phyloP scores from a whole-genome alignment of 129 eudicot genomes.

The Tagetes patula region DNA sequence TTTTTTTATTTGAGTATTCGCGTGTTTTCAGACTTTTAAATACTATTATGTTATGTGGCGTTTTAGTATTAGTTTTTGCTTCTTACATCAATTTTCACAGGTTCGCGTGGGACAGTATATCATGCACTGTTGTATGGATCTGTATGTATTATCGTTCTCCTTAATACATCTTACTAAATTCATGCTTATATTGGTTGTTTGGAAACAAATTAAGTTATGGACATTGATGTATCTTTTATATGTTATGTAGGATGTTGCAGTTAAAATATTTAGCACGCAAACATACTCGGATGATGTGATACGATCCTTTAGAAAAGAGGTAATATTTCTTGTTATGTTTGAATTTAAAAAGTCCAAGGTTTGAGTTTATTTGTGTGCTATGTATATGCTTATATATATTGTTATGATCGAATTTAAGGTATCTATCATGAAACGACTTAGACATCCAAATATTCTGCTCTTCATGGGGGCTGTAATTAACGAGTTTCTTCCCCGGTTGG shows the following conservation, averaged over 20 bases:
- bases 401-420: constrained; percentile 38
- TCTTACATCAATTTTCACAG: constrained; percentile 61
- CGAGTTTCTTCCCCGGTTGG: constrained; percentile 68
- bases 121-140: constrained; percentile 90
- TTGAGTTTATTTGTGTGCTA: background rate
- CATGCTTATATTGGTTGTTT: too few species aligned
- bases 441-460: constrained; percentile 69
- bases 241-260: constrained; percentile 81
- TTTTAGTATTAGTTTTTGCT: background rate
- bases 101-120: constrained; percentile 65
- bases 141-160: constrained; percentile 53
- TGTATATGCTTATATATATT: too few species aligned
- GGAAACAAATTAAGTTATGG: too few species aligned
- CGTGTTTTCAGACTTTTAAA: background rate
- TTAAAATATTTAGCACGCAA: constrained; percentile 71
- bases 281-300: constrained; percentile 74
- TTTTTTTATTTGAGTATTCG: background rate
- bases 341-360: background rate
- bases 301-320: constrained; percentile 76
- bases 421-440: constrained; percentile 66
- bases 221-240: background rate
- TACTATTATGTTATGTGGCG: background rate
- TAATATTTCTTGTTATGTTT: constrained; percentile 1
- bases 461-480: constrained; percentile 76
- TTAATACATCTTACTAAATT: background rate